Evolutionary conservation across 140 eudicot genomes (phyloP), one percentile per base, ranked within the genome.

Genomic region (Bidens hawaiensis): DNA sequence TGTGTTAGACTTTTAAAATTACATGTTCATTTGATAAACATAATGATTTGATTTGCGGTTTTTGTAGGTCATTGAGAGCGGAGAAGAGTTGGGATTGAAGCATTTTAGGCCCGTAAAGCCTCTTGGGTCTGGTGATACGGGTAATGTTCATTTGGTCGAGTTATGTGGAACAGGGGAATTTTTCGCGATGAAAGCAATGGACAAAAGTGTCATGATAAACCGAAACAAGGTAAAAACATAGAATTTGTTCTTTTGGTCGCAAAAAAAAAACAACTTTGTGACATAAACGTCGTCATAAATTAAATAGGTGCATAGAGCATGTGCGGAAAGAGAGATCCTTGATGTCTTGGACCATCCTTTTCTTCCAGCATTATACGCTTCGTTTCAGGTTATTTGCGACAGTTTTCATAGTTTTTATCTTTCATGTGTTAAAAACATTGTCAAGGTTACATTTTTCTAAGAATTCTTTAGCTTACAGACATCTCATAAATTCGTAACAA

Each of bases 111-210:
- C 99, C 22, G 56, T 93, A 33, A 93, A 81, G 69, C 99, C 99
- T 13, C 60, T 93, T 43, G 99, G 99, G 61, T 79, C 90, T 31
- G 99, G 99, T 5, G 99, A 93, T 59, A 93, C 99, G 6, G 97
- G 99, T 56, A 93, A 95, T 79, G 99, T 93, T 73, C 99, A 93
- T 79, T 70, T 93, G 74, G 99, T 93, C 18, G 95, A 93, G 74
- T 75, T 93, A 68, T 75, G 85, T 49, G 97, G 88, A 60, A 85
- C 95, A 5, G 95, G 88, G 1, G 88, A 88, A 25, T 52, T 50
- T 21, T 93, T 88, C 64, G 99, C 99, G 4, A 93, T 93, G 99
- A 93, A 88, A 78, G 97, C 99, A 55, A 93, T 93, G 99, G 99
- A 93, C 62, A 93, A 93, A 79, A 75, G 89, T 62, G 68, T 83